Evolutionary conservation across 2,329 filamentous ascomycete species (phyloP).

Genomic region (Neobulgaria alba): DNA sequence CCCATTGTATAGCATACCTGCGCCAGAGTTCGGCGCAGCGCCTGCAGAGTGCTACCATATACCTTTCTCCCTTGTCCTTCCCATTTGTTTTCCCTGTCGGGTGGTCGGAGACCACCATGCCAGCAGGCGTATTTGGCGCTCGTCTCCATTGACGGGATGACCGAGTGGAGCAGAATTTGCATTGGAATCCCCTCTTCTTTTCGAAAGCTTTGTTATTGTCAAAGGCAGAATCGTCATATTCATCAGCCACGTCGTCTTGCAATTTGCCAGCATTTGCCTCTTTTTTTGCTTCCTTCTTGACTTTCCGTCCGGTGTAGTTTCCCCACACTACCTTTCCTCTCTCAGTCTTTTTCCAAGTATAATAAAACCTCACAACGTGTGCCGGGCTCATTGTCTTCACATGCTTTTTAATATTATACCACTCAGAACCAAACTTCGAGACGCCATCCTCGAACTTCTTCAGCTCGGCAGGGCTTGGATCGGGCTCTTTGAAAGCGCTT

Average conservation of each 20-base stretch:
- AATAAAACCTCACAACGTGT: constrained; percentile 86
- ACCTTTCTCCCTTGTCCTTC: constrained; percentile 69
- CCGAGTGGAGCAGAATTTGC: constrained; percentile 83
- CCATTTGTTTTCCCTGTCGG: constrained; percentile 47
- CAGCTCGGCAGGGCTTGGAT: constrained; percentile 66
- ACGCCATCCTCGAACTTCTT: constrained; percentile 92
- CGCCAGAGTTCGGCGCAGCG: constrained; percentile 92
- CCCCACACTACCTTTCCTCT: constrained; percentile 85
- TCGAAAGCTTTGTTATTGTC: constrained; percentile 71
- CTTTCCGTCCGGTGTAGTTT: constrained; percentile 76
- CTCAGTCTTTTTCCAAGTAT: constrained; percentile 94
- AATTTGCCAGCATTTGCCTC: constrained; percentile 58
- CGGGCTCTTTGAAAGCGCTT: constrained; percentile 74
- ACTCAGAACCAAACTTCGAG: constrained; percentile 82
- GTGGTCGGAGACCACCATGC: constrained; percentile 59
- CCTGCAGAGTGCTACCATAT: constrained; percentile 76
- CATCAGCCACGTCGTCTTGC: constrained; percentile 86
- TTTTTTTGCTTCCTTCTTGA: constrained; percentile 77
- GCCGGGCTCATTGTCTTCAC: constrained; percentile 75
- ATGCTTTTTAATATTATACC: constrained; percentile 72
- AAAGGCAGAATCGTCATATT: constrained; percentile 91
- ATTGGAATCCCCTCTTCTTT: constrained; percentile 78
- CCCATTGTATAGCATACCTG: constrained; percentile 92
- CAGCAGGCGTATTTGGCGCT: constrained; percentile 69
- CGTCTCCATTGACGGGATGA: constrained; percentile 84